phyloP scores from a whole-genome alignment of 305 asterid genomes.

The Fraxinus floribunda region DNA sequence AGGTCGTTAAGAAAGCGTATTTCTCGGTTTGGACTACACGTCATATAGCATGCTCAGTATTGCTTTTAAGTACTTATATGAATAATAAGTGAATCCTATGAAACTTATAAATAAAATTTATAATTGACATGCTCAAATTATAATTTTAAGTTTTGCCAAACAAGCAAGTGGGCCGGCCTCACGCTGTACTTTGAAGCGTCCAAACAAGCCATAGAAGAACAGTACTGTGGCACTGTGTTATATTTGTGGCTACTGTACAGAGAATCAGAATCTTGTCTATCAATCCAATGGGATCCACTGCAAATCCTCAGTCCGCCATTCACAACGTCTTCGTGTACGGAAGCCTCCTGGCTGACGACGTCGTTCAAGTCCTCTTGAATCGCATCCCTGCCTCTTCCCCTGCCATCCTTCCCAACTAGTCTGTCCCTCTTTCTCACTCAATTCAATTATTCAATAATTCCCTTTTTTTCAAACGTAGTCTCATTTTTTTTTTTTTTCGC shows the following conservation, averaged over 20 bases:
- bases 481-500: not conserved
- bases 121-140: no score
- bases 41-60: no score
- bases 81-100: no score
- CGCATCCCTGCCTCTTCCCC: constrained; percentile 71
- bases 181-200: not conserved
- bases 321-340: constrained; percentile 87
- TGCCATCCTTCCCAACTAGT: constrained; percentile 63
- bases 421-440: constrained; percentile 27
- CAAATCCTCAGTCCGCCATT: constrained; percentile 23
- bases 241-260: not conserved
- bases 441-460: not conserved
- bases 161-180: no score
- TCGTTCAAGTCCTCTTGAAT: constrained; percentile 63
- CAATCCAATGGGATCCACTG: constrained; percentile 39
- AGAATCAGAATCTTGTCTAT: not conserved
- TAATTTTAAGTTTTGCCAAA: no score
- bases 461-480: not conserved
- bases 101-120: no score
- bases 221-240: not conserved
- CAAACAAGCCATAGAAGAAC: not conserved
- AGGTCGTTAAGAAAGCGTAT: no score
- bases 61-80: no score
- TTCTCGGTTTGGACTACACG: no score
- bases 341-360: constrained; percentile 84